Percentiles rank a stretch among this genome's conserved stretches.
These are phyloP conservation scores for Nakazawaea wyomingensis DNA, from an alignment of 805 yeast species.

Conservation along the genomic window DNA sequence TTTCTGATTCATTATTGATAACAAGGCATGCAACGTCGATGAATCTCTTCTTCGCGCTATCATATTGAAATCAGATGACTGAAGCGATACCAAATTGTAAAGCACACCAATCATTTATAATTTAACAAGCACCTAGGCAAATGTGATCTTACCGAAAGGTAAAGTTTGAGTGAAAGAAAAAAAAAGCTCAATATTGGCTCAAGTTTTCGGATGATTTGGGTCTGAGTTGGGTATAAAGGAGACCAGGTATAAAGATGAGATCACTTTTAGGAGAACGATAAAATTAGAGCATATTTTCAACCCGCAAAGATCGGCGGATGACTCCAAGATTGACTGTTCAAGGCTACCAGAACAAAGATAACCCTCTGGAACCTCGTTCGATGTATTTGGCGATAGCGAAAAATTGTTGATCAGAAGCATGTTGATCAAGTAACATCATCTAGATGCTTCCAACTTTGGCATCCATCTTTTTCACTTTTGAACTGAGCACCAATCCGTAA, in stretches of 20 bases:
- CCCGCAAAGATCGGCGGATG: constrained; percentile 80
- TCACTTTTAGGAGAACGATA: constrained; percentile 87
- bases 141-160: background rate
- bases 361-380: constrained; percentile 94
- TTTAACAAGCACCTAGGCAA: constrained; percentile 12
- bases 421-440: constrained; percentile 61
- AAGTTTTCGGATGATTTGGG: constrained; percentile 74
- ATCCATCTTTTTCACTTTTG: constrained; percentile 76
- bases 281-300: constrained; percentile 86
- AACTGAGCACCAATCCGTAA: constrained; percentile 59
- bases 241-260: constrained; percentile 74
- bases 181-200: constrained; percentile 59
- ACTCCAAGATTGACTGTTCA: constrained; percentile 59
- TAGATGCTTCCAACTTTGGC: constrained; percentile 95
- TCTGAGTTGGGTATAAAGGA: constrained; percentile 83
- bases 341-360: constrained; percentile 61
- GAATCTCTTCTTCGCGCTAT: constrained; percentile 34
- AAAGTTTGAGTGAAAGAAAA: constrained; percentile 1
- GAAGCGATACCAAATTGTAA: constrained; percentile 37
- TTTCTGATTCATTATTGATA: constrained; percentile 83
- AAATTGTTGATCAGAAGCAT: constrained; percentile 78
- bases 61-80: constrained; percentile 42
- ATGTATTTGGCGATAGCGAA: constrained; percentile 92
- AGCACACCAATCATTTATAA: constrained; percentile 9
- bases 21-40: constrained; percentile 73